These are phyloP conservation scores for Coniella vitis DNA, from an alignment of 2,329 filamentous ascomycete species.

Conservation along the genomic window DNA sequence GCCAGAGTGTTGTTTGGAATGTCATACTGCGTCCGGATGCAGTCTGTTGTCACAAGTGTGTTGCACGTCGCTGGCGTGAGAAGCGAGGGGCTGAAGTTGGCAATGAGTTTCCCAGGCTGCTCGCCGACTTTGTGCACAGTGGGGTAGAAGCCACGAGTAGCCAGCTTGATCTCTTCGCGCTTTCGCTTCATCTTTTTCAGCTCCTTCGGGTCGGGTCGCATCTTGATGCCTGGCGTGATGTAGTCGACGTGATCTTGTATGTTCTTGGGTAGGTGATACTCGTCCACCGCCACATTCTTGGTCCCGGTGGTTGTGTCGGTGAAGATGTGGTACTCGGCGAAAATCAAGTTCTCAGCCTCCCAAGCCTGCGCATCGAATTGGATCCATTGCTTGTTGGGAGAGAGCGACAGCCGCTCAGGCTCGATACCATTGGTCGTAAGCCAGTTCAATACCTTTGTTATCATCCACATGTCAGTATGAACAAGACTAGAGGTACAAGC, in stretches of 20 bases:
- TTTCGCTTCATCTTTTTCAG: conserved; percentile 11
- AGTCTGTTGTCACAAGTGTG: conserved; percentile 16
- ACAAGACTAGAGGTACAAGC: too few relatives aligned
- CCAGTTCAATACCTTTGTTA: conserved; percentile 25
- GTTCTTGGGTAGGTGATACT: conserved; percentile 41
- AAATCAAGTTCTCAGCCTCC: conserved; percentile 33
- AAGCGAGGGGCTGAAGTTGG: conserved; percentile 2
- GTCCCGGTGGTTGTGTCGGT: conserved; percentile 31
- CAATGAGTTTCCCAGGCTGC: background rate
- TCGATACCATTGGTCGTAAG: conserved; percentile 21
- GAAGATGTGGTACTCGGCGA: conserved; percentile 34
- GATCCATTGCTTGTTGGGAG: conserved; percentile 31
- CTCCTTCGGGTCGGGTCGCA: conserved; percentile 22
- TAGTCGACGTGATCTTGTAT: conserved; percentile 44
- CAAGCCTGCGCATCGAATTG: conserved; percentile 33
- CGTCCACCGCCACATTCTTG: conserved; percentile 30
- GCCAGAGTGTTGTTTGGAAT: conserved; percentile 15
- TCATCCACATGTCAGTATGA: conserved; percentile 15
- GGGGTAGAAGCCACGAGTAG: conserved; percentile 5
- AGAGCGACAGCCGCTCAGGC: conserved; percentile 18
- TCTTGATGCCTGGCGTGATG: conserved; percentile 44
- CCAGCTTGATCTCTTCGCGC: background rate
- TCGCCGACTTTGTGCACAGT: background rate
- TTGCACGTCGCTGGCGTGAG: conserved; percentile 10
- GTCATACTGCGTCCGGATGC: conserved; percentile 15